These are phyloP conservation scores for Marchantia polymorpha DNA, from an alignment of 225 moss, liverwort and hornwort species.

Conservation along the genomic window DNA sequence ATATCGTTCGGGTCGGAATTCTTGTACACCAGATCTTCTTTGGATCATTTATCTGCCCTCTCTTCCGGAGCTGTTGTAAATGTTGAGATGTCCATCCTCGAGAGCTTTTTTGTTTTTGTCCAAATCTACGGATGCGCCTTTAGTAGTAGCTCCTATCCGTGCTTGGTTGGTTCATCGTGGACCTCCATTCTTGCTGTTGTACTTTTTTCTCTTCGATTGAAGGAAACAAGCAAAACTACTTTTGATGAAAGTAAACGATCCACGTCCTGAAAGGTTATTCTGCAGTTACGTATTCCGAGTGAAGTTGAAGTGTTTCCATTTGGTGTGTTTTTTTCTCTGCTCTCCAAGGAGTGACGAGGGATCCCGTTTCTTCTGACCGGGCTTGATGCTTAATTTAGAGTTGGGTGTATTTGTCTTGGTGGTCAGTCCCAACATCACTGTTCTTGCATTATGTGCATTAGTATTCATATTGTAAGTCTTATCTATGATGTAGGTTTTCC, in stretches of 20 bases:
- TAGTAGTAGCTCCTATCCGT: slow-evolving; percentile 9
- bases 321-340: background rate
- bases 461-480: too few relatives aligned
- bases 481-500: too few relatives aligned
- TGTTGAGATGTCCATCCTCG: slow-evolving; percentile 31
- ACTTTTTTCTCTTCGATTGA: background rate
- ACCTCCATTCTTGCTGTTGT: slow-evolving; percentile 19
- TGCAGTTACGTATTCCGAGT: background rate
- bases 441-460: too few relatives aligned
- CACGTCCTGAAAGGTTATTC: background rate
- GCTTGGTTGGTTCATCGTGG: slow-evolving; percentile 20
- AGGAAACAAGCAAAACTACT: background rate
- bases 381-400: too few relatives aligned
- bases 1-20: slow-evolving; percentile 12
- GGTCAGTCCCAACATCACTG: too few relatives aligned
- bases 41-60: slow-evolving; percentile 13
- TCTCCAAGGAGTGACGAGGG: background rate
- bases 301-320: background rate
- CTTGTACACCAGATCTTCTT: slow-evolving; percentile 8
- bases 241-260: background rate
- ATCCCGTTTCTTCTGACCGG: background rate
- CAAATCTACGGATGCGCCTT: slow-evolving; percentile 14
- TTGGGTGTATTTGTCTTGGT: too few relatives aligned
- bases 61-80: slow-evolving; percentile 42
- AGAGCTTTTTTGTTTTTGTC: slow-evolving; percentile 30